Evolutionary conservation across 257 asterid genomes (phyloP).

Genomic region (Nicotiana sylvestris): DNA sequence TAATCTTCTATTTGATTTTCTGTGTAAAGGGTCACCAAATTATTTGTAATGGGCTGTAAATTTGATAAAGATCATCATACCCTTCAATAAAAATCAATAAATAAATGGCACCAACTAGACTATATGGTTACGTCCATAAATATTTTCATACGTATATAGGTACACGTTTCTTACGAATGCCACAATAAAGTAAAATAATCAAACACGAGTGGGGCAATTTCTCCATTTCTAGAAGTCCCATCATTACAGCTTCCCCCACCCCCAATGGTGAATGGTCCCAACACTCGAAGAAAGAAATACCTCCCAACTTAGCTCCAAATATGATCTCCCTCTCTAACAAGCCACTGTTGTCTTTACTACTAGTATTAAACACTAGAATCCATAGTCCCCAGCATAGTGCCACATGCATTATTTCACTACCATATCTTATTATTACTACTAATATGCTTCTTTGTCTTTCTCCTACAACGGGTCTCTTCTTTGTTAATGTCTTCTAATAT

Average conservation of each 20-base stretch:
- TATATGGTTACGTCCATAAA: neutral
- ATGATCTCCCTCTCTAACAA: neutral
- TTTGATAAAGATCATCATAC: too few relatives aligned
- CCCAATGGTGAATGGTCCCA: neutral
- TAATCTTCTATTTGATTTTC: too few relatives aligned
- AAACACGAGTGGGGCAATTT: conserved; percentile 28
- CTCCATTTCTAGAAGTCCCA: conserved; percentile 40
- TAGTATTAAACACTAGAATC: neutral
- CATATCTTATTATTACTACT: conserved; percentile 12
- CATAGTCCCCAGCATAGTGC: neutral
- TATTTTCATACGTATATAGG: neutral
- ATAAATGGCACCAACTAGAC: neutral
- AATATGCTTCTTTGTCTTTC: conserved; percentile 8
- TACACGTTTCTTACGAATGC: conserved; percentile 2
- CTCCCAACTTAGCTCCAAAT: neutral
- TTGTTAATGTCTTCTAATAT: conserved; percentile 8
- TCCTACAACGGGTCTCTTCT: conserved; percentile 3
- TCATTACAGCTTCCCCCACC: conserved; percentile 45
- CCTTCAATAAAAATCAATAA: neutral
- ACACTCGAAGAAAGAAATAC: neutral
- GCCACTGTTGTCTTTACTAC: neutral
- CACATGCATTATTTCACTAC: conserved; percentile 19
- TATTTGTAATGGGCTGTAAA: too few relatives aligned
- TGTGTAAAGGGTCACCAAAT: too few relatives aligned
- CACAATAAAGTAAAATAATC: neutral